These are phyloP conservation scores for Kodamaea lidongshanica DNA, from an alignment of 805 yeast genomes.

Conservation along the genomic window DNA sequence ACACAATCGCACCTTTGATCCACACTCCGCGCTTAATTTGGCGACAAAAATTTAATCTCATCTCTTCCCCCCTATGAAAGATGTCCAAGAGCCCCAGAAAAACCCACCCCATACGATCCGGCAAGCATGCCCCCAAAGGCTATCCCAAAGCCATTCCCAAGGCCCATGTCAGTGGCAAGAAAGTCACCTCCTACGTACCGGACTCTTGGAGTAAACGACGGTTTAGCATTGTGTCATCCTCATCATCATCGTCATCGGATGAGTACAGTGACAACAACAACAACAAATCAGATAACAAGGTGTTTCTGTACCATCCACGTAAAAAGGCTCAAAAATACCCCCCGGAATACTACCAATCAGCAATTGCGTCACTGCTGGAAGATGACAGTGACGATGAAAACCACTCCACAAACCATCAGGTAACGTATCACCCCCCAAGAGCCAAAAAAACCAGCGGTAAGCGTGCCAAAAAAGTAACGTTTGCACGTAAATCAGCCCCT, in stretches of 20 bases:
- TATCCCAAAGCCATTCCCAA: slow-evolving; percentile 8
- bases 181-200: slow-evolving; percentile 22
- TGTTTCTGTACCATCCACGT: slow-evolving; percentile 1
- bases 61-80: too few relatives aligned
- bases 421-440: slow-evolving; percentile 9
- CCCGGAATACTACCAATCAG: slow-evolving; percentile 3
- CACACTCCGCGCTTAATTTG: too few relatives aligned
- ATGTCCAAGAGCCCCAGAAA: slow-evolving; percentile 34
- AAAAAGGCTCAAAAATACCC: background rate
- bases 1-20: too few relatives aligned
- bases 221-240: slow-evolving; percentile 30
- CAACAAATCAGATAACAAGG: slow-evolving; percentile 17
- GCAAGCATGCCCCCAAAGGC: slow-evolving; percentile 11
- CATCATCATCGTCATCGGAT: too few relatives aligned
- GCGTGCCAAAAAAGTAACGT: slow-evolving; percentile 3
- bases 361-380: slow-evolving; percentile 5
- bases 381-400: slow-evolving; percentile 32
- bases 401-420: slow-evolving; percentile 10
- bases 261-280: too few relatives aligned
- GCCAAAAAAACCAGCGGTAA: slow-evolving; percentile 5
- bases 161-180: slow-evolving; percentile 26
- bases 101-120: slow-evolving; percentile 1
- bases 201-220: slow-evolving; percentile 19
- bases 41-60: too few relatives aligned
- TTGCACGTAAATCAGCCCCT: slow-evolving; percentile 17